Evolutionary conservation across 768 basidiomycete species (phyloP).

Genomic region (Lyophyllum decastes): DNA sequence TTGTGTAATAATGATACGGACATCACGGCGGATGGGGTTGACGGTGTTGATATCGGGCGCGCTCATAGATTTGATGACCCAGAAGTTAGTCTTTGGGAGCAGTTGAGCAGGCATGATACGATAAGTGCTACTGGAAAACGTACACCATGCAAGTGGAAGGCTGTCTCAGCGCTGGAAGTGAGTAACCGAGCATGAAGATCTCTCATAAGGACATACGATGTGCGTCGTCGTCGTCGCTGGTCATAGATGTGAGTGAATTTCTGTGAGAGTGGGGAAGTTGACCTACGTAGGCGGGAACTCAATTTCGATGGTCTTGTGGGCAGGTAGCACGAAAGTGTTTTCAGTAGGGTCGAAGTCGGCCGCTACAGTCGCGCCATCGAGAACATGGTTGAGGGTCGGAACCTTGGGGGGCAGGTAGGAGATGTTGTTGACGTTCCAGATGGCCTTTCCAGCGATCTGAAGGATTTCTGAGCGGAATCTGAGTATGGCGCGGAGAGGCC

Average conservation of each 20-base stretch:
- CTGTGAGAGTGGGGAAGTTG: too few relatives aligned
- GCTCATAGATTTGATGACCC: conserved; percentile 35
- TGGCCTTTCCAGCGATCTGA: conserved; percentile 20
- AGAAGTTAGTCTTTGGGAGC: conserved; percentile 33
- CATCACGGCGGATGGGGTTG: conserved; percentile 40
- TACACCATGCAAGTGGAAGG: conserved; percentile 27
- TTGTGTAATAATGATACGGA: neutral
- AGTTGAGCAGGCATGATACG: neutral
- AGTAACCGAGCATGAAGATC: neutral
- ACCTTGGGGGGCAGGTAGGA: conserved; percentile 30
- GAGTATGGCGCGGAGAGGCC: neutral
- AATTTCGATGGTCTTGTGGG: conserved; percentile 39
- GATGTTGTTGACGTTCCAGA: conserved; percentile 35
- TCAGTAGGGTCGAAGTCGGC: conserved; percentile 33
- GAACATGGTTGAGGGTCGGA: conserved; percentile 34
- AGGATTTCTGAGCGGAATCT: neutral
- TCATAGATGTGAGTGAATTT: neutral
- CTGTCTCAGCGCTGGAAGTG: neutral
- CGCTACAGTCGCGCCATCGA: conserved; percentile 39
- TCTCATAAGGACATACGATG: conserved; percentile 17
- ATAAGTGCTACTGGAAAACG: conserved; percentile 6
- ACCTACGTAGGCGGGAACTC: conserved; percentile 31
- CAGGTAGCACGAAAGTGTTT: conserved; percentile 40
- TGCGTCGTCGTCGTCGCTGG: conserved; percentile 24
- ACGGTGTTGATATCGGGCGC: conserved; percentile 34